Percentiles rank a stretch among this genome's conserved stretches.
phyloP scores from a whole-genome alignment of 768 basidiomycete species.

The Pleurotus djamor region DNA sequence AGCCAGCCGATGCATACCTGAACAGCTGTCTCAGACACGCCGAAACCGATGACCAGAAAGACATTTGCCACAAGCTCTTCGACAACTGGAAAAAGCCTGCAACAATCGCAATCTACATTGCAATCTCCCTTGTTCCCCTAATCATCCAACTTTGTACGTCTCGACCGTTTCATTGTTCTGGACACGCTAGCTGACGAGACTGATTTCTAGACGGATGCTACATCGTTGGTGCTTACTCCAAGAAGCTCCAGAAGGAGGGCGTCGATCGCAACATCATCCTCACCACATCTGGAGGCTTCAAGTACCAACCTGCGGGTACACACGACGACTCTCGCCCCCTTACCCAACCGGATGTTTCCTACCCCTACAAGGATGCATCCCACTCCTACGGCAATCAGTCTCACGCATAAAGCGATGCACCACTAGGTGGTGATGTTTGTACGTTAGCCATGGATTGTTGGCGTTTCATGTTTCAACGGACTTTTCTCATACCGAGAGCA shows the following conservation, averaged over 20 bases:
- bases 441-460: too few species aligned
- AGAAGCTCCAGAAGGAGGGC: conserved; percentile 25
- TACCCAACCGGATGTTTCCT: conserved; percentile 20
- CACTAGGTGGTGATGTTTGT: too few species aligned
- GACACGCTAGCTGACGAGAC: conserved; percentile 2
- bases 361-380: conserved; percentile 28
- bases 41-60: conserved; percentile 19
- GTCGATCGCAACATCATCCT: conserved; percentile 18
- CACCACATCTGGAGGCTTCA: conserved; percentile 2
- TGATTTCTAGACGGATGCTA: conserved; percentile 32
- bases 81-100: conserved; percentile 21
- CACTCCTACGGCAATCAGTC: conserved; percentile 23
- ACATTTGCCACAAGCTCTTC: conserved; percentile 26
- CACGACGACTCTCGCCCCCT: conserved; percentile 25
- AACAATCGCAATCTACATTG: conserved; percentile 21
- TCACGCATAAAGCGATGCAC: neutral
- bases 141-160: conserved; percentile 36
- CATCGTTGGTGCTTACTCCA: conserved; percentile 31
- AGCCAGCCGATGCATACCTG: conserved; percentile 18
- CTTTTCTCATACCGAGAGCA: too few species aligned
- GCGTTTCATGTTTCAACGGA: too few species aligned
- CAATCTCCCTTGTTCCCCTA: conserved; percentile 30
- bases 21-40: conserved; percentile 26
- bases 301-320: conserved; percentile 22
- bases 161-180: neutral